Conservation (phyloP, 139 green algal genomes). For the Chlamydomonas eustigma region DNA sequence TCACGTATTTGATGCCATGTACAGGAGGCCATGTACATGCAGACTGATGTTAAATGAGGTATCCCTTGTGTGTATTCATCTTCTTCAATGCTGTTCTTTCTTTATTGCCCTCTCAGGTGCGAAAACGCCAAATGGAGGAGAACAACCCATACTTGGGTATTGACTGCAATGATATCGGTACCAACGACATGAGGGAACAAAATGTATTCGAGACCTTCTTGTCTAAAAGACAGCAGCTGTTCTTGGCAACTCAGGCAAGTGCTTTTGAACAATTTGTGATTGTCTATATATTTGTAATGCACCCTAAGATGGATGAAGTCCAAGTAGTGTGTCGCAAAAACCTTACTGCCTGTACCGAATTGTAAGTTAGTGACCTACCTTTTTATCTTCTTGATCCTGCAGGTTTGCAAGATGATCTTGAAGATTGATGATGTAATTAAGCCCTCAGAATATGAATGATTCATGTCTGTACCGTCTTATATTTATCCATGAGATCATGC, state of each 20-base stretch:
- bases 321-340: too few species aligned
- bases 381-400: too few species aligned
- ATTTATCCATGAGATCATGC: too few species aligned
- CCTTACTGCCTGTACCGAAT: too few species aligned
- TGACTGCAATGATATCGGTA: constrained; percentile 95
- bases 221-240: constrained; percentile 98
- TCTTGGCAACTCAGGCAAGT: constrained; percentile 75
- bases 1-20: too few species aligned
- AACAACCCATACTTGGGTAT: constrained; percentile 91
- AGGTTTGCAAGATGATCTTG: constrained; percentile 99
- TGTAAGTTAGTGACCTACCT: too few species aligned
- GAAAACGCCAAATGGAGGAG: constrained; percentile 71
- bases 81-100: neutral
- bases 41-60: too few species aligned
- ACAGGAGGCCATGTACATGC: too few species aligned
- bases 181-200: constrained; percentile 97
- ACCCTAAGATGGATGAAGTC: too few species aligned
- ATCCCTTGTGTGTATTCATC: neutral
- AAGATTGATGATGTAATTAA: constrained; percentile 99
- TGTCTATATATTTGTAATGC: too few species aligned
- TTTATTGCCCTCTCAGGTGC: neutral
- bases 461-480: too few species aligned
- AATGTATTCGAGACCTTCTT: constrained; percentile 98
- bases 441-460: constrained; percentile 32
- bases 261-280: neutral